Evolutionary conservation across 2,329 filamentous ascomycete genomes (phyloP), one percentile per base, ranked within the genome.

Genomic region (Monosporascus sp.): DNA sequence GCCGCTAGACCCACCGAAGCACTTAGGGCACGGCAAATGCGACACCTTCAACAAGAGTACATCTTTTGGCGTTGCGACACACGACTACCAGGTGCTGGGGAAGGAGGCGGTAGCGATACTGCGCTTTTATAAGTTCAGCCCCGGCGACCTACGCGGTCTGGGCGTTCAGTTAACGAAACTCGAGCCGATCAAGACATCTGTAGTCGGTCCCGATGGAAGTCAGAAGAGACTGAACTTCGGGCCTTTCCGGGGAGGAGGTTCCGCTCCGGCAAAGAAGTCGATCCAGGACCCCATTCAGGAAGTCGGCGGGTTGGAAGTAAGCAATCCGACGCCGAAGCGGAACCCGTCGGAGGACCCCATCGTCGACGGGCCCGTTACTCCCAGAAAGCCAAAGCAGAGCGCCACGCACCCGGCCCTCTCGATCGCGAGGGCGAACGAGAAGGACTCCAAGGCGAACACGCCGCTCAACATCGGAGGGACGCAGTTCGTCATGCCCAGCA

Each of bases 91-190:
- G 27, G 69, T 82, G 1, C 79, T 97, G 39, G 84, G 84, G 0
- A 91, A 88, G 65, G 92, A 97, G 69, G 89, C 91, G 0, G 76
- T 96, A n/a, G 85, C 87, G 0, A 88, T 97, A 49, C 72, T 99
- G 51, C 85, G 88, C 51, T 85, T 87, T 2, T 93, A 89, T 68
- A 86, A 82, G 24, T 90, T 97, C 62, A 89, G 88, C 2, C 90
- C 94, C 0, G 94, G 93, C 9, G 94, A 99, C 66, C 77, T 99
- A n/a, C 83, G 94, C 63, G 94, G 94, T 0, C 76, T 99, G 9
- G 94, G 94, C 0, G 82, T 97, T 1, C 93, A 97, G 66, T 88
- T 97, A 84, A 94, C 91, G 15, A 97, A 91, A 68, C 78, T 99
- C 4, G 91, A 97, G 61, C 84, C 88, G 0, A 73, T 94, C 62